Percentiles rank a stretch among this genome's conserved stretches.
These are phyloP conservation scores for Drechslerella coelobrocha DNA, from an alignment of 2,329 filamentous ascomycete species.

Conservation along the genomic window DNA sequence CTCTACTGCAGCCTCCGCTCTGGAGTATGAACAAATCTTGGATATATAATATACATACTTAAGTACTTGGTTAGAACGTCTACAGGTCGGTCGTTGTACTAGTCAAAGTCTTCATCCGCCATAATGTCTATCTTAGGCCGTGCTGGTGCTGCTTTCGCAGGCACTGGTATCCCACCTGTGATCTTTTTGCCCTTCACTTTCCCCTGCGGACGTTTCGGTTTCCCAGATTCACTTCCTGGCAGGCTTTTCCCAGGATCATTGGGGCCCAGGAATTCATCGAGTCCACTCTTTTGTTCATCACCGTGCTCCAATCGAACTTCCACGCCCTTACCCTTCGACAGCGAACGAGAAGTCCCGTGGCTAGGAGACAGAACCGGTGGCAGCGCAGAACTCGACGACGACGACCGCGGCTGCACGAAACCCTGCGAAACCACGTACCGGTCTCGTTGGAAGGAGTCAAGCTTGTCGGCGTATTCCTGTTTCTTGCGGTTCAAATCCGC, in stretches of 20 bases:
- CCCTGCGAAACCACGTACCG: conserved; percentile 29
- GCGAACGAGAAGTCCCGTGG: background rate
- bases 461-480: conserved; percentile 37
- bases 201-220: background rate
- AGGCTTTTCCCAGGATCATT: conserved; percentile 6
- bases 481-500: conserved; percentile 28
- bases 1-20: too few relatives aligned
- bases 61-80: too few relatives aligned
- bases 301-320: conserved; percentile 23
- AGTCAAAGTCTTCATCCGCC: conserved; percentile 41
- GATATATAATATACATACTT: too few relatives aligned
- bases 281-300: background rate
- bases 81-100: too few relatives aligned
- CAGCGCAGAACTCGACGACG: too few relatives aligned
- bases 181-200: conserved; percentile 19
- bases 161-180: conserved; percentile 6
- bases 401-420: conserved; percentile 13
- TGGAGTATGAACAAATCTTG: too few relatives aligned
- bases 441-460: conserved; percentile 39
- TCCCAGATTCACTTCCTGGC: background rate
- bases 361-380: too few relatives aligned
- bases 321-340: conserved; percentile 4
- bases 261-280: conserved; percentile 31
- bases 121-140: conserved; percentile 46
- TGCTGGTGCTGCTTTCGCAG: conserved; percentile 34